phyloP scores from a whole-genome alignment of 495 filamentous ascomycete species.

The Neurospora sp. region DNA sequence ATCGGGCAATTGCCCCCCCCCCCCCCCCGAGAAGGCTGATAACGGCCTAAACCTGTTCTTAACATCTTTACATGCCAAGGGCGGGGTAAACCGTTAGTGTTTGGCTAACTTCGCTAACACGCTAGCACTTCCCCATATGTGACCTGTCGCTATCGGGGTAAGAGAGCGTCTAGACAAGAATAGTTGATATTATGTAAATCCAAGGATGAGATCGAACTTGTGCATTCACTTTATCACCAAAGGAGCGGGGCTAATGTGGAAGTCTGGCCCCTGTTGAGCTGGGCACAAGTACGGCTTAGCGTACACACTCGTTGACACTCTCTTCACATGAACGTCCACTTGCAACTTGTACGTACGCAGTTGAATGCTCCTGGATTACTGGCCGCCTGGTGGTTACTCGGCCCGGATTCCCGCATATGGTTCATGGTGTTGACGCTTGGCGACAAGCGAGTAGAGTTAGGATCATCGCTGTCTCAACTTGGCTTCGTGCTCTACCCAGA shows the following conservation, averaged over 20 bases:
- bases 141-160: neutral
- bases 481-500: conserved; percentile 69
- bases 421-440: neutral
- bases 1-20: neutral
- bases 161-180: neutral
- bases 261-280: neutral
- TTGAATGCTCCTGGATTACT: neutral
- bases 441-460: neutral
- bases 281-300: neutral
- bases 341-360: neutral
- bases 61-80: neutral
- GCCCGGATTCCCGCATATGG: neutral
- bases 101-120: neutral
- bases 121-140: neutral
- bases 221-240: neutral
- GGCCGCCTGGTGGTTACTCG: neutral
- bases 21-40: neutral
- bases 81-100: neutral
- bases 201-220: neutral
- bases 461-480: conserved; percentile 51
- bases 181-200: neutral
- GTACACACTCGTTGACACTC: neutral
- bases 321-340: neutral
- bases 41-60: neutral
- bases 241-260: neutral